Base-by-base conservation (phyloP, 2,329 filamentous ascomycete genomes). In the Thelonectria rubi region DNA sequence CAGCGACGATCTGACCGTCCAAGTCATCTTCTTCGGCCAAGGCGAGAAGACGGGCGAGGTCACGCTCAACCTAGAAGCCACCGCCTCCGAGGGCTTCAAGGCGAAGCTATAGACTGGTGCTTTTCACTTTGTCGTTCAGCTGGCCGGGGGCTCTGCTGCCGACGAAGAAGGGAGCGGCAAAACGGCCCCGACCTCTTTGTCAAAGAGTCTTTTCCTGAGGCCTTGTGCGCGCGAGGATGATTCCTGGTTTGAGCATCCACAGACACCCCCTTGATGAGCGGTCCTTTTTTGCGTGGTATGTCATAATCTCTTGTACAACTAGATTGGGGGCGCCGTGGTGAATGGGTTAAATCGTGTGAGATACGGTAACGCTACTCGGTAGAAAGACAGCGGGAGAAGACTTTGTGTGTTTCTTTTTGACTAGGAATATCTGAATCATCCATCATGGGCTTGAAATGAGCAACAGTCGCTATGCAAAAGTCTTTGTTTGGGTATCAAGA, bases 1-100 rank as follows among this genome's bases (percentile, higher is more conserved):
- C 45, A 94, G 93, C 69, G 95, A 99, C 75, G 95, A 99, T 75
- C 81, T 99, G 65, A 99, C 95, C 0, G 94, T 99, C 15, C 93
- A 99, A 77, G 95, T 99, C 63, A 97, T 99, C 73, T 99, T 99
- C 84, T 99, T 99, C 72, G 95, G 95, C 62, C 88, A 97, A 69
- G 87, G 90, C 37, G 82, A 89, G 55, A 89, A 89, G 75, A 91
- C 85, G 30, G 93, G 94, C 37, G 89, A 90, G 65, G 90, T 98
- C 5, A 86, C 90, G 5, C 77, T 97, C 60, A 99, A 98, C 77
- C 83, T 90, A 66, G 94, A 97, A 73, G 95, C 95, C 2, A 97
- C 90, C 62, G 92, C 91, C 40, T 69, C 74, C 10, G 71, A 77
- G 49, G 73, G 74, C 39, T 71, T 77, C 53, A 79, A 74, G 71